These are phyloP conservation scores for Passalora sequoiae DNA, from an alignment of 2,329 filamentous ascomycete species.

Conservation along the genomic window DNA sequence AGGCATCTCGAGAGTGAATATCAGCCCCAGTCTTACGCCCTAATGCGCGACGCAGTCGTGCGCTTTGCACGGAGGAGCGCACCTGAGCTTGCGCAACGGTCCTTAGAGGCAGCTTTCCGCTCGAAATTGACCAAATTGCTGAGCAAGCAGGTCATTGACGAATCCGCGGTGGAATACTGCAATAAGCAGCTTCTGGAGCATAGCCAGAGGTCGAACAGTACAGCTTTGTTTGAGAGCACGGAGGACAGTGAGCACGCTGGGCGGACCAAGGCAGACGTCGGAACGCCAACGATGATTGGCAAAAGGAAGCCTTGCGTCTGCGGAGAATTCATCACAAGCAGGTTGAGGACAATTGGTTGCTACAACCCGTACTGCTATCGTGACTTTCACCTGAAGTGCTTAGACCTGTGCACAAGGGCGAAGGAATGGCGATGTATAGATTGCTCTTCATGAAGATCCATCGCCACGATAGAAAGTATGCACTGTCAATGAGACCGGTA, in stretches of 20 bases:
- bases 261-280: background rate
- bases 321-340: constrained; percentile 7
- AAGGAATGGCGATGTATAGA: constrained; percentile 17
- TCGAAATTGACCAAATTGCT: constrained; percentile 33
- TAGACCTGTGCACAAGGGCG: constrained; percentile 12
- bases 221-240: background rate
- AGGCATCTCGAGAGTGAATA: constrained; percentile 35
- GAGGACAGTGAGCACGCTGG: background rate
- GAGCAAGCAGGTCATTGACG: constrained; percentile 9
- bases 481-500: no score
- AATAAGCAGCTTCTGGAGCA: background rate
- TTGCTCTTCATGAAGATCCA: constrained; percentile 10
- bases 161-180: constrained; percentile 16
- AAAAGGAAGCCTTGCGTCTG: constrained; percentile 15
- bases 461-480: no score
- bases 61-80: constrained; percentile 35
- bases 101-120: constrained; percentile 27
- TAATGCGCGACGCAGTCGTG: constrained; percentile 36
- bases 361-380: constrained; percentile 12
- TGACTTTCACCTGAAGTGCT: constrained; percentile 19
- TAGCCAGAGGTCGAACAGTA: background rate
- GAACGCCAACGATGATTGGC: background rate
- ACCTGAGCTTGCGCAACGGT: constrained; percentile 22
- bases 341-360: constrained; percentile 17
- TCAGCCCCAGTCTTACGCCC: constrained; percentile 31